Evolutionary conservation across 2,329 filamentous ascomycete species (phyloP).

Genomic region (Xylaria sp.): DNA sequence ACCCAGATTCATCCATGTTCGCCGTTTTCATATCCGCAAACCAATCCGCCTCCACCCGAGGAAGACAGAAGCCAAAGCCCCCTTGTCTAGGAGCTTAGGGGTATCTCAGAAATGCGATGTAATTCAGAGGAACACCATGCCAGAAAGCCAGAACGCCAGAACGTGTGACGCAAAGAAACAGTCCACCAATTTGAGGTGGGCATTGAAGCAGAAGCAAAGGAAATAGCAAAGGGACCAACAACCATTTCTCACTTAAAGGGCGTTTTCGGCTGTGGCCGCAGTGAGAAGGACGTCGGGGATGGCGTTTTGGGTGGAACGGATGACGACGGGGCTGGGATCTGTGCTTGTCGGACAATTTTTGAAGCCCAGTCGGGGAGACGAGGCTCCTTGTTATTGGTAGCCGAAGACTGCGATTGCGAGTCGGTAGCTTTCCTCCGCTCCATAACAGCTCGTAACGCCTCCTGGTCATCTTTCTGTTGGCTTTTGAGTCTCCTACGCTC

Average conservation of each 20-base stretch:
- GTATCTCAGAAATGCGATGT: constrained; percentile 31
- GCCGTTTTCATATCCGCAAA: neutral
- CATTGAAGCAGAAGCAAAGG: no score
- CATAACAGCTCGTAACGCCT: constrained; percentile 29
- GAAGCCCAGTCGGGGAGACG: constrained; percentile 39
- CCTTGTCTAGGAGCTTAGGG: constrained; percentile 13
- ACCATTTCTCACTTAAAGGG: constrained; percentile 32
- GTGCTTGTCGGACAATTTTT: constrained; percentile 32
- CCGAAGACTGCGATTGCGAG: constrained; percentile 18
- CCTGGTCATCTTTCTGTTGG: constrained; percentile 17
- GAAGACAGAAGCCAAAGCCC: constrained; percentile 14
- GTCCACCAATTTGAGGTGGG: neutral
- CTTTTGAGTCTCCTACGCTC: constrained; percentile 27
- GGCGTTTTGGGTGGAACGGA: constrained; percentile 13
- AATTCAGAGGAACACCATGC: constrained; percentile 3
- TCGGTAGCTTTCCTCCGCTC: constrained; percentile 32
- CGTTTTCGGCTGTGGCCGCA: constrained; percentile 25
- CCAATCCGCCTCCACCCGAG: constrained; percentile 7
- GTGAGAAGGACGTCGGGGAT: neutral
- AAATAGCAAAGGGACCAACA: no score
- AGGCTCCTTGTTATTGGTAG: constrained; percentile 26
- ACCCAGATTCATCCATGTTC: neutral
- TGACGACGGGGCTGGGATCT: constrained; percentile 27
- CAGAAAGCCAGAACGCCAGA: constrained; percentile 12
- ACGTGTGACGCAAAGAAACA: neutral